Percentiles rank a stretch among this genome's conserved stretches.
Conservation (phyloP, 2,329 filamentous ascomycete species). For the Salinomyces thailandicus region DNA sequence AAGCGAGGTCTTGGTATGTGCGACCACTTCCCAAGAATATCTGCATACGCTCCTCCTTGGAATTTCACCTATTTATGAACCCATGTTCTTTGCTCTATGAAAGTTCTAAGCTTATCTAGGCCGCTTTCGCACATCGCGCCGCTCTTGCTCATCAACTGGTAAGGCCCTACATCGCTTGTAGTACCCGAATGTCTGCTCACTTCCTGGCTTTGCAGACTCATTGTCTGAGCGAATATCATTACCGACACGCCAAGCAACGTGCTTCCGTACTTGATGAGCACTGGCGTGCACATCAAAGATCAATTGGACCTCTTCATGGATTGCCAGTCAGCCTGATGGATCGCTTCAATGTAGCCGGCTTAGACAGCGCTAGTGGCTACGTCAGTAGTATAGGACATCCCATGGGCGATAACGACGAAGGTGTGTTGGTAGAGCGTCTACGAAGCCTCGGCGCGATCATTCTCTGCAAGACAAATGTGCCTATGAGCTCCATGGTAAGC, state of each 20-base stretch:
- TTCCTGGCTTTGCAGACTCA: conserved; percentile 1
- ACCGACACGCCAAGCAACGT: conserved; percentile 2
- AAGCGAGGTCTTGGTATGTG: no score
- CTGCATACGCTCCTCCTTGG: no score
- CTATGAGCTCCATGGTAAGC: conserved; percentile 10
- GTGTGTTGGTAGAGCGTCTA: conserved; percentile 7
- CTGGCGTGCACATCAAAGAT: conserved; percentile 3
- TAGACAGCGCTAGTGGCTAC: conserved; percentile 11
- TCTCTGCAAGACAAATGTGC: conserved; percentile 13
- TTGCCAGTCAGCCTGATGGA: conserved; percentile 12
- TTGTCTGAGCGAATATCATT: conserved; percentile 8
- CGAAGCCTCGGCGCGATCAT: conserved; percentile 9
- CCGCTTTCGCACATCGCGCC: conserved; percentile 5
- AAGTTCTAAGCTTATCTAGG: no score
- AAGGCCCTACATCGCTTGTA: background rate
- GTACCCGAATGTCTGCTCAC: background rate
- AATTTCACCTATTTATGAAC: no score
- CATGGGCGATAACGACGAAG: conserved; percentile 6
- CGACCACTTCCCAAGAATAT: no score
- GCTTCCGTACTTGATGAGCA: conserved; percentile 8
- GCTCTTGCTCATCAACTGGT: conserved; percentile 6
- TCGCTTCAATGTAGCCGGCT: conserved; percentile 7
- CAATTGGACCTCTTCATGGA: conserved; percentile 9
- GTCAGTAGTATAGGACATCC: conserved; percentile 7
- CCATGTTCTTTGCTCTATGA: no score